A percentile compares a stretch with the other conserved stretches of the same genome.
phyloP scores from a whole-genome alignment of 1,284 basidiomycete species.

The Puccinia novopanici region DNA sequence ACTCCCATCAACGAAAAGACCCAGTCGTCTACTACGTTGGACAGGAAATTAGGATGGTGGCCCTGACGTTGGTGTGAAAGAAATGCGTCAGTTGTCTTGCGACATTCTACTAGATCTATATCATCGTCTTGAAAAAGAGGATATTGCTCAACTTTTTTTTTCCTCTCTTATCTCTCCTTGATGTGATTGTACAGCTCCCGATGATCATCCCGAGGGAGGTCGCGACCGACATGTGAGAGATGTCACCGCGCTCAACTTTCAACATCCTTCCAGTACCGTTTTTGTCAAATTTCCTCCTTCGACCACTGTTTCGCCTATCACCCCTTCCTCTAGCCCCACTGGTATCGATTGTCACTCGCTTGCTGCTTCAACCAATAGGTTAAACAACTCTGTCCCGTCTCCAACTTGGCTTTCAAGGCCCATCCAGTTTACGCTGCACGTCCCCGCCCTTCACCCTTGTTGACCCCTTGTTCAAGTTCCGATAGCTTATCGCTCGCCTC shows the following conservation, averaged over 20 bases:
- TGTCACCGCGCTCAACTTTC: conserved; percentile 50
- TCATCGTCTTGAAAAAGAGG: no score
- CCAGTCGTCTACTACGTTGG: conserved; percentile 51
- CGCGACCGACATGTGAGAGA: conserved; percentile 52
- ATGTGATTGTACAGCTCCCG: conserved; percentile 32
- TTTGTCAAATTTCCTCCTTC: conserved; percentile 49
- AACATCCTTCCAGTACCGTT: conserved; percentile 31
- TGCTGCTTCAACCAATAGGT: neutral
- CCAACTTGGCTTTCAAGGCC: conserved; percentile 2
- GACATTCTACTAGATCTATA: no score
- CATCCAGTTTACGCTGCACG: conserved; percentile 20
- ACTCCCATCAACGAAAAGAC: conserved; percentile 32
- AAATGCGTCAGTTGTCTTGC: conserved; percentile 50
- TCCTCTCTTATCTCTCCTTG: neutral
- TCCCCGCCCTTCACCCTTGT: conserved; percentile 26
- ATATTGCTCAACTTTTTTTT: neutral
- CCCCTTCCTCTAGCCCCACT: conserved; percentile 32
- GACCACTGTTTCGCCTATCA: conserved; percentile 39
- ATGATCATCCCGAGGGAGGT: conserved; percentile 41
- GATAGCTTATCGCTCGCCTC: conserved; percentile 31
- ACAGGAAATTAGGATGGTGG: conserved; percentile 38
- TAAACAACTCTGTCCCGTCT: neutral
- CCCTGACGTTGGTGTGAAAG: conserved; percentile 46
- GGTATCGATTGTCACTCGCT: conserved; percentile 23
- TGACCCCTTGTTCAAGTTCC: conserved; percentile 45